Evolutionary conservation across 441 rosid genomes (phyloP).

Genomic region (Lepidium campestre): DNA sequence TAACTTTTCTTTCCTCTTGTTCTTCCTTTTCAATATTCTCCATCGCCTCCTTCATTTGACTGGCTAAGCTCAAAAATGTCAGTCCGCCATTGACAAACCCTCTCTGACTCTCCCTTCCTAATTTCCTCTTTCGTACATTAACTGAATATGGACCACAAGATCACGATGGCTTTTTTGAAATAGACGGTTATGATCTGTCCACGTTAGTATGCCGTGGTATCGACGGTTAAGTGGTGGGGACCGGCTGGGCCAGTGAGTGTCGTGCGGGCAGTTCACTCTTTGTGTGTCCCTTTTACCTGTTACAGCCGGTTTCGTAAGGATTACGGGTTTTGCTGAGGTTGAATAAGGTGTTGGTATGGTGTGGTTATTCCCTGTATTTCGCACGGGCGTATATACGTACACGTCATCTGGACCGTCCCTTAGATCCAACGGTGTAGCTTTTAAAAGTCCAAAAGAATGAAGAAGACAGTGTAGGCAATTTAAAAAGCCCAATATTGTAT

Average conservation of each 20-base stretch:
- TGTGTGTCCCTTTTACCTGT: conserved; percentile 2
- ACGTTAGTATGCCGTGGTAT: conserved; percentile 20
- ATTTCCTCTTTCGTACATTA: conserved; percentile 1
- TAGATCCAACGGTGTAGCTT: neutral
- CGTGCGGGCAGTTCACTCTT: conserved; percentile 9
- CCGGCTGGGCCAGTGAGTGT: conserved; percentile 15
- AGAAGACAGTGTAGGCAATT: neutral
- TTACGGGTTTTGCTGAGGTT: conserved; percentile 11
- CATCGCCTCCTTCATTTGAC: conserved; percentile 17
- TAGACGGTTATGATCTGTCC: neutral
- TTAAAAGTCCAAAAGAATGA: neutral
- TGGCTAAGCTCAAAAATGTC: neutral
- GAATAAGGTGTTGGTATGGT: neutral
- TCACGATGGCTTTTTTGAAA: conserved; percentile 12
- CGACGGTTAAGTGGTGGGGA: conserved; percentile 24
- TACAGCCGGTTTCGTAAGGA: conserved; percentile 9
- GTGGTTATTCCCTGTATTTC: neutral
- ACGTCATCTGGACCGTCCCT: neutral
- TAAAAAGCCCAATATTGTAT: neutral
- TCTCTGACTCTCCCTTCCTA: neutral
- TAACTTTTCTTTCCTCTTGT: neutral
- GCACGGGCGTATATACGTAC: neutral
- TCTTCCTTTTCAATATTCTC: conserved; percentile 14
- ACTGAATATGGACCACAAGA: conserved; percentile 9
- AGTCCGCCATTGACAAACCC: conserved; percentile 26